phyloP scores from a whole-genome alignment of 1,284 basidiomycete species.

The Trichosporon coremiiforme region DNA sequence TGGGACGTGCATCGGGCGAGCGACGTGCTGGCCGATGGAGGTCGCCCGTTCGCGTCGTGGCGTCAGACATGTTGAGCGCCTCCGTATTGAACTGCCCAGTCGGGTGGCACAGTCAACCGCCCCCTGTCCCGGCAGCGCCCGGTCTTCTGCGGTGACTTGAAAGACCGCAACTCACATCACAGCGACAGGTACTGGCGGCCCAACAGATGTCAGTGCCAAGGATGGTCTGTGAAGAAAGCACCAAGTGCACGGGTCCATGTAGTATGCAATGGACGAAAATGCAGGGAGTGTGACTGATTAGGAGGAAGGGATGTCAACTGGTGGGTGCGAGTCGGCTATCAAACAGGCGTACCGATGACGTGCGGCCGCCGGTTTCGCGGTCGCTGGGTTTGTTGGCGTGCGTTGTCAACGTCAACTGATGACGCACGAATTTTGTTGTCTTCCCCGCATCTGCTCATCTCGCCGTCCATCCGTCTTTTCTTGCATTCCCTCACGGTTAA shows the following conservation, averaged over 20 bases:
- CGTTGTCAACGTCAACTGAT: too few species aligned
- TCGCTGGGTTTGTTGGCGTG: too few species aligned
- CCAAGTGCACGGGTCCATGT: background rate
- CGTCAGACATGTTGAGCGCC: slow-evolving; percentile 1
- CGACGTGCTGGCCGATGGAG: background rate
- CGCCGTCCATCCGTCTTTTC: too few species aligned
- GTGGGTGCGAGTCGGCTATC: background rate
- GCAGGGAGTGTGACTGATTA: background rate
- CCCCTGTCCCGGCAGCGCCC: background rate
- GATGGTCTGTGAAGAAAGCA: background rate
- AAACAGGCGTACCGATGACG: background rate
- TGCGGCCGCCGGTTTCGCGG: background rate
- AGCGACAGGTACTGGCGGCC: background rate
- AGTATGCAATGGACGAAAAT: background rate
- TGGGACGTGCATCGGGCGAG: slow-evolving; percentile 6
- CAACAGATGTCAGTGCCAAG: background rate
- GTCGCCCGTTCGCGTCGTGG: background rate
- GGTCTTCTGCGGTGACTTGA: background rate
- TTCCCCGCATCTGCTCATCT: too few species aligned
- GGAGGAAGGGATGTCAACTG: background rate
- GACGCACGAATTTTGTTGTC: too few species aligned
- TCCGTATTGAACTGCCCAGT: background rate
- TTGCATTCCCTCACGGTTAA: too few species aligned
- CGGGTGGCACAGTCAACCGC: background rate
- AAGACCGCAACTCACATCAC: background rate